Evolutionary conservation across 768 basidiomycete species (phyloP), one percentile per base, ranked within the genome.

Genomic region (Mycena vulgaris): DNA sequence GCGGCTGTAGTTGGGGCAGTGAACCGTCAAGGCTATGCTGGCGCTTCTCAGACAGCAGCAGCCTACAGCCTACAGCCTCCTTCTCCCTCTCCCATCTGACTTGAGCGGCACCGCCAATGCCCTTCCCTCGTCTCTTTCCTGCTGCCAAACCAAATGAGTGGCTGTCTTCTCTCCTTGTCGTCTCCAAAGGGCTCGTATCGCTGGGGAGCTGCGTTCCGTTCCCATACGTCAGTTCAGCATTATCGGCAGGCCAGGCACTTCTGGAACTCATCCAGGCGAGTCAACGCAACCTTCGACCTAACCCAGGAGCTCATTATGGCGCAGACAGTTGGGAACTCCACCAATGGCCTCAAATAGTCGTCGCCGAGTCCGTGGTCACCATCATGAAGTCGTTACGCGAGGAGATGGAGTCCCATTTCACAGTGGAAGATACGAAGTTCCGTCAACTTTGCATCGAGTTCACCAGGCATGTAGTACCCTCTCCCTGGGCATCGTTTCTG

Each of bases 181-280:
- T 63, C 23, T 25, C 51, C 13, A 23, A 28, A 23, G 39, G 39
- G 6, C 49, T 63, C 8, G 52, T 55, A 6, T 11, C 40, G 1
- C 19, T 52, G 25, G 28, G 39, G 21, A 56, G 40, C 42, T 65
- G 40, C 21, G 53, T 40, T 31, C 63, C 63, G 28, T 55, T 56
- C 23, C 63, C 63, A 2, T 65, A 65, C 21, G 45, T 65, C 21
- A 40, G 16, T 8, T 27, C 40, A 10, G 52, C 63, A 10, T 17
- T 65, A 6, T 14, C 39, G 3, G 27, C 40, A 3, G 63, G 63
- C 3, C 28, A 56, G 14, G 53, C 53, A 13, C 33, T 65, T 1
- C 53, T 65, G n/a, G 63, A 64, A 23, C 63, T 64, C 6, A 64
- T 64, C 17, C 27, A 64, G 52, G 63, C 56, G 10, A 16, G 63